Base-by-base conservation (phyloP, 148 eudicot species). In the Nepenthes mirabilis region DNA sequence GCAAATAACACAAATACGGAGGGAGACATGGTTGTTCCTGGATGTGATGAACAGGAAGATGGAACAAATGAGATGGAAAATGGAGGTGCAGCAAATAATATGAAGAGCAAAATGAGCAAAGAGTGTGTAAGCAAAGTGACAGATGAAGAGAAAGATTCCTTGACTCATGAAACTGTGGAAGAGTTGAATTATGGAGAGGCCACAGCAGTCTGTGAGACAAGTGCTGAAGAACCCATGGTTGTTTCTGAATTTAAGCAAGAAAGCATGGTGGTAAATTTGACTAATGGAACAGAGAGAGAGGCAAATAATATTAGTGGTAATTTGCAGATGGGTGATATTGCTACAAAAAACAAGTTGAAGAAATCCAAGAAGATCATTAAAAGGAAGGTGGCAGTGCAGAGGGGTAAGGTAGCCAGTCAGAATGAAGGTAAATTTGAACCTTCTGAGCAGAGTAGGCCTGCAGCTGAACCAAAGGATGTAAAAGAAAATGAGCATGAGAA, bases 401-500 rank as follows among this genome's bases (percentile, higher is more conserved):
- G 36, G 37, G 36, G 36, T 33, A 33, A 55, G 11, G 36, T 6
- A 36, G 37, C 35, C 13, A 11, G 9, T 23, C 23, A 23, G 36
- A 55, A 33, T 55, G 58, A 55, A 13, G 58, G 8, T 33, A 14
- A 55, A 55, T 11, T 9, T 23, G 23, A 23, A 23, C 23, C 23
- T 23, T 14, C 58, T 34, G 10, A 8, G 58, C 37, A 23, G 23
- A 55, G 2, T 36, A 23, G 23, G 23, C 23, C 23, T 23, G 23
- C 23, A 23, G 23, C 23, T 23, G 23, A 23, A 23, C 23, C 23
- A 23, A 23, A 23, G 23, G 72, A 65, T 64, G 53, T 62, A 61
- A 60, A 14, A 33, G 58, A 66, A 14, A 47, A 33, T 2, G 62
- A 56, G 8, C 59, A 61, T 68, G 75, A 33, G 55, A 54, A 52